These are phyloP conservation scores for Metschnikowia anglica DNA, from an alignment of 805 yeast species.

Conservation along the genomic window DNA sequence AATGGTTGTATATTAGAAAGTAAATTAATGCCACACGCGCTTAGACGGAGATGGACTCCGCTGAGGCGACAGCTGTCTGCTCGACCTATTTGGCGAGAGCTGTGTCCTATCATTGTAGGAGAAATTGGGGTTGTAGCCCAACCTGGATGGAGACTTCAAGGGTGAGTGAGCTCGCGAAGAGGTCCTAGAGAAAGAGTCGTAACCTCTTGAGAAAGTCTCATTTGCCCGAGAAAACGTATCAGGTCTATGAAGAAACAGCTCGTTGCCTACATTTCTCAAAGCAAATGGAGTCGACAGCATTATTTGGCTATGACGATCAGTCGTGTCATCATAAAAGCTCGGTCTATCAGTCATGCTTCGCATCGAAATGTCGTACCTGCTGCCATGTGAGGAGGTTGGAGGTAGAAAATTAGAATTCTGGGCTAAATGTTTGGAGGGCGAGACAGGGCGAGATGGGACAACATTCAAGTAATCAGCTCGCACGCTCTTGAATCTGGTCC, in stretches of 20 bases:
- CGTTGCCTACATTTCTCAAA: slow-evolving; percentile 12
- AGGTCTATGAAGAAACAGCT: slow-evolving; percentile 13
- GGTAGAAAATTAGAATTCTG: slow-evolving; percentile 6
- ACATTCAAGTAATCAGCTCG: slow-evolving; percentile 16
- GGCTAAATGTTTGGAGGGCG: slow-evolving; percentile 13
- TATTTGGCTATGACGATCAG: slow-evolving; percentile 12
- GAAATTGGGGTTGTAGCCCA: slow-evolving; percentile 16
- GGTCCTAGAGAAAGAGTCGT: slow-evolving; percentile 15
- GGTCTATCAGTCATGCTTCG: slow-evolving; percentile 8
- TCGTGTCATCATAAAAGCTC: slow-evolving; percentile 12
- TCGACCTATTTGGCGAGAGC: slow-evolving; percentile 18
- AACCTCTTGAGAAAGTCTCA: slow-evolving; percentile 16
- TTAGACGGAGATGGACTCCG: slow-evolving; percentile 23
- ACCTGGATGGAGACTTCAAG: slow-evolving; percentile 17
- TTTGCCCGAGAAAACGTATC: slow-evolving; percentile 13
- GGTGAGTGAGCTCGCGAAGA: slow-evolving; percentile 21
- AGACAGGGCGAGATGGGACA: slow-evolving; percentile 12
- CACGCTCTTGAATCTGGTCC: slow-evolving; percentile 26
- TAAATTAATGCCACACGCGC: slow-evolving; percentile 18
- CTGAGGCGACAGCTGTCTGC: slow-evolving; percentile 21
- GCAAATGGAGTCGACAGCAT: slow-evolving; percentile 22
- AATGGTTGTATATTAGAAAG: slow-evolving; percentile 4
- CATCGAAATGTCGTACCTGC: slow-evolving; percentile 6
- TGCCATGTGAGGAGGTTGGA: slow-evolving; percentile 3
- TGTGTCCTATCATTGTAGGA: slow-evolving; percentile 20